Percentiles rank a stretch among this genome's conserved stretches.
These are phyloP conservation scores for Vitis rotundifolia DNA, from an alignment of 164 flowering plant species.

Conservation along the genomic window DNA sequence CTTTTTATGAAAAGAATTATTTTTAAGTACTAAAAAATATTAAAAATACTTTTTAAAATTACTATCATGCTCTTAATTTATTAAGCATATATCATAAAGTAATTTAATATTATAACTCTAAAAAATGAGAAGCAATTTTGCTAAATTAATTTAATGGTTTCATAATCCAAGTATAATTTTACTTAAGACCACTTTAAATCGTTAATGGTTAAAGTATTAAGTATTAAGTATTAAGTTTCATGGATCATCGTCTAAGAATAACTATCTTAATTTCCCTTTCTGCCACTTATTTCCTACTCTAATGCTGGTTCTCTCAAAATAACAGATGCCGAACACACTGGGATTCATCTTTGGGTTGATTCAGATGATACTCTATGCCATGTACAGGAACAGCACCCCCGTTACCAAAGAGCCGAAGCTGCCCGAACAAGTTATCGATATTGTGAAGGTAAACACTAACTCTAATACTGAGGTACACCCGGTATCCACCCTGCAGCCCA, in stretches of 20 bases:
- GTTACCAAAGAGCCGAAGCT: conserved; percentile 3
- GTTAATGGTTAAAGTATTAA: no score
- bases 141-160: background rate
- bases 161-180: background rate
- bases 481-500: no score
- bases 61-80: no score
- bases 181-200: background rate
- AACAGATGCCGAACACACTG: conserved; percentile 34
- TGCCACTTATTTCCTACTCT: background rate
- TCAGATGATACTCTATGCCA: conserved; percentile 31
- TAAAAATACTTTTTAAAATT: no score
- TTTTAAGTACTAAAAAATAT: no score
- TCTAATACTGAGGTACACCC: no score
- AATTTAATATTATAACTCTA: background rate
- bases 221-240: no score
- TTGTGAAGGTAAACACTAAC: background rate
- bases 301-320: background rate
- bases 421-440: conserved; percentile 9
- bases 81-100: no score
- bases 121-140: background rate
- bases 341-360: conserved; percentile 29
- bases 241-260: no score
- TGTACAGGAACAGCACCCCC: conserved; percentile 20
- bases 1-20: no score
- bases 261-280: background rate